These are phyloP conservation scores for Andalucia godoyi DNA, from an alignment of 78 protist species.

Conservation along the genomic window DNA sequence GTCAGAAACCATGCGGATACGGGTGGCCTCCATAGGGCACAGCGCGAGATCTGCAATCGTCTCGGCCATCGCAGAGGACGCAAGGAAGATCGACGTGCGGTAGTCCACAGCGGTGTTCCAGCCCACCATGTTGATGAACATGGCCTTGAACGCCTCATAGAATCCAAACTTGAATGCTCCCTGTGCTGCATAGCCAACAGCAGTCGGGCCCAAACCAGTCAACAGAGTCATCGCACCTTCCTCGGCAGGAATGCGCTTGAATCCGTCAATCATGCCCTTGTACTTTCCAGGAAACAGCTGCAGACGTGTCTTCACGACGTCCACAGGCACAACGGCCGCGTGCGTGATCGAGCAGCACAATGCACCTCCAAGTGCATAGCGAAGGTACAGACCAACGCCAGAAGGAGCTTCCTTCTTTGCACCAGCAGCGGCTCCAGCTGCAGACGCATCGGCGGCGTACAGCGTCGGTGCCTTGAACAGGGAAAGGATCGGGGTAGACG, in stretches of 20 bases:
- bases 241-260: not conserved
- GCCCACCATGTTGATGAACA: conserved; percentile 8
- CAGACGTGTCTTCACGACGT: conserved; percentile 57
- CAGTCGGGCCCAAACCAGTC: conserved; percentile 19
- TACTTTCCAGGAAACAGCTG: conserved; percentile 29
- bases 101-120: not conserved
- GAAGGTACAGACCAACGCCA: too few species aligned
- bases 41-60: conserved; percentile 26
- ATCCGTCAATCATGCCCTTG: conserved; percentile 35
- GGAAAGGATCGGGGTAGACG: too few species aligned
- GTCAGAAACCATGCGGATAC: not conserved
- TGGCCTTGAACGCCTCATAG: conserved; percentile 6
- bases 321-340: conserved; percentile 43
- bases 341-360: conserved; percentile 50
- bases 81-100: not conserved
- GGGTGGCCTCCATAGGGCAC: conserved; percentile 26
- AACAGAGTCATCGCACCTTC: conserved; percentile 26
- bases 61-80: conserved; percentile 33
- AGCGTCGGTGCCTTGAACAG: too few species aligned
- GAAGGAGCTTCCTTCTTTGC: too few species aligned
- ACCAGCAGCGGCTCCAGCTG: too few species aligned
- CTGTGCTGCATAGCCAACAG: conserved; percentile 12
- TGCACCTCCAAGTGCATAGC: conserved; percentile 44
- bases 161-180: conserved; percentile 34
- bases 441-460: too few species aligned